Evolutionary conservation across 371 early-diverging fungal species (phyloP).

Genomic region (Blakeslea trispora): DNA sequence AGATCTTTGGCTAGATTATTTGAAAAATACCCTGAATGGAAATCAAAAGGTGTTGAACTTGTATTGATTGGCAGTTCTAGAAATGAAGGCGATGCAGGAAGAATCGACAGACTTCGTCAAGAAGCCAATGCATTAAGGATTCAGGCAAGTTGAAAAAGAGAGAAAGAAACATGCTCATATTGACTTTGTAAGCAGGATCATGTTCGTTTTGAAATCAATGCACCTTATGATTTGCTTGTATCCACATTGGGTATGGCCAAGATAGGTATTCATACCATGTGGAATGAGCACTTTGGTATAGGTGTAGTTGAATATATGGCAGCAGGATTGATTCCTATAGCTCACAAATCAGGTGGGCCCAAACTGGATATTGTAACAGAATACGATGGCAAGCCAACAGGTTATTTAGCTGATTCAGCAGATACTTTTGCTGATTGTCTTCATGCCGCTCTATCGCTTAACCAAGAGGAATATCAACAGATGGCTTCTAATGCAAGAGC

Average conservation of each 20-base stretch:
- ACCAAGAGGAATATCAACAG: slow-evolving; percentile 34
- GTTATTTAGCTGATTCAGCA: slow-evolving; percentile 66
- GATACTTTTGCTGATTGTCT: slow-evolving; percentile 72
- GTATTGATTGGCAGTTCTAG: slow-evolving; percentile 82
- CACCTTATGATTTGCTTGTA: slow-evolving; percentile 66
- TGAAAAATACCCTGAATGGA: slow-evolving; percentile 53
- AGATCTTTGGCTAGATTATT: slow-evolving; percentile 64
- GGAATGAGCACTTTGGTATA: slow-evolving; percentile 98
- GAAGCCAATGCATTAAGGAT: slow-evolving; percentile 54
- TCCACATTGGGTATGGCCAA: slow-evolving; percentile 58
- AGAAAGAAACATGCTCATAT: neutral
- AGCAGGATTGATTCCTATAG: slow-evolving; percentile 88
- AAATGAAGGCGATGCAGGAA: slow-evolving; percentile 73
- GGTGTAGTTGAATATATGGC: slow-evolving; percentile 97
- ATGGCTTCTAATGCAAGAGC: slow-evolving; percentile 67
- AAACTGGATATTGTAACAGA: slow-evolving; percentile 86
- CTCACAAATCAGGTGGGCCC: slow-evolving; percentile 94
- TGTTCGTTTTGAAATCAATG: slow-evolving; percentile 85
- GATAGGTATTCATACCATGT: slow-evolving; percentile 94
- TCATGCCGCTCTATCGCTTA: slow-evolving; percentile 48
- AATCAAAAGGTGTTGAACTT: slow-evolving; percentile 39
- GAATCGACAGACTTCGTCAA: slow-evolving; percentile 67
- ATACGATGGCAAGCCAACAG: slow-evolving; percentile 49
- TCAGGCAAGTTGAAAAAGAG: slow-evolving; percentile 33
- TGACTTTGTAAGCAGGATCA: slow-evolving; percentile 48